Evolutionary conservation across 2,329 filamentous ascomycete genomes (phyloP).

Genomic region (Didymella exigua): DNA sequence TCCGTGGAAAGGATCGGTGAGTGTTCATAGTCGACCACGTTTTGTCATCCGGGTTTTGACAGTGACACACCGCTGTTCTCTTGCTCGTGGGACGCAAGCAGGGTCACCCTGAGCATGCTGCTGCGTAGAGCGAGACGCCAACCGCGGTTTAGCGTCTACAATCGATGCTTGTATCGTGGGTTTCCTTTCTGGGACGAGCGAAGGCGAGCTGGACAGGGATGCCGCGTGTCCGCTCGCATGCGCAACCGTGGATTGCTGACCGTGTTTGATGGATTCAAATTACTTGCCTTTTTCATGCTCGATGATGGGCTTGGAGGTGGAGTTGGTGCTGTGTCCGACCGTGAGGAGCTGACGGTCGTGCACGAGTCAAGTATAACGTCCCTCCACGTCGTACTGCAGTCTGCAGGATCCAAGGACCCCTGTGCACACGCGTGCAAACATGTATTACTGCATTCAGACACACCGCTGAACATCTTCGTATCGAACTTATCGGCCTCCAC

Average conservation of each 20-base stretch:
- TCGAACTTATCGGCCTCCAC: not conserved
- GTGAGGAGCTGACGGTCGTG: not conserved
- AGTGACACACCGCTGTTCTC: not conserved
- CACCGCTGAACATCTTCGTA: not conserved
- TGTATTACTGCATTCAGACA: not conserved
- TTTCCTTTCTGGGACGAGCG: not conserved
- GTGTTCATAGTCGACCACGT: not conserved
- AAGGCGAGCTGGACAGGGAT: not conserved
- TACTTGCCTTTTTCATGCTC: not conserved
- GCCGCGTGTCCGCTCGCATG: not conserved
- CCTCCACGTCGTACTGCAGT: not conserved
- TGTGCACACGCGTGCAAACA: not conserved
- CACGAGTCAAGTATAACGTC: not conserved
- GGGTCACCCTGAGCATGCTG: not conserved
- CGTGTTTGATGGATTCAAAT: not conserved
- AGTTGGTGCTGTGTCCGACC: not conserved
- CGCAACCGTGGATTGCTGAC: constrained; percentile 1
- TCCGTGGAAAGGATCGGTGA: constrained; percentile 1
- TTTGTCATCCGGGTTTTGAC: not conserved
- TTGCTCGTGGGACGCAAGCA: not conserved
- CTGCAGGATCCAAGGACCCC: not conserved
- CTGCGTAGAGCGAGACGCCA: not conserved
- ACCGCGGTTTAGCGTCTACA: not conserved
- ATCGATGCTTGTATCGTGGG: not conserved
- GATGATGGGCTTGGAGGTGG: not conserved